Base-by-base conservation (phyloP, 208 protist genomes). In the Leishmania martiniquensis region DNA sequence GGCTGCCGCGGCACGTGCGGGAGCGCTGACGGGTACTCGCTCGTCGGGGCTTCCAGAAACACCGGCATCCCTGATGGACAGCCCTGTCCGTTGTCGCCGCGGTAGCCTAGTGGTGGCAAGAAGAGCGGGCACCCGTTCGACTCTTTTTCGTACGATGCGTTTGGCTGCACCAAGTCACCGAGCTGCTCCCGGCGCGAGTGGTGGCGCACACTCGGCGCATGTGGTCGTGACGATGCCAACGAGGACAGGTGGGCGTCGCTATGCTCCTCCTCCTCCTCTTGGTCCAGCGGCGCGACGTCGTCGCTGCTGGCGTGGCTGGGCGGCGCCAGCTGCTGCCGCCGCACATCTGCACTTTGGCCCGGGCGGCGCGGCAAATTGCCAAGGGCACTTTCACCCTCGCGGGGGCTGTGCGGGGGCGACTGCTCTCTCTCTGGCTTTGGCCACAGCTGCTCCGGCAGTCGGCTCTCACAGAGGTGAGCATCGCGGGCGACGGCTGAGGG, bases 181-280 rank as follows among this genome's bases (percentile, higher is more conserved):
- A 83, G 29, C 7, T 52, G 55, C 66, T 83, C 78, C 1, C 78
- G 78, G 6, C 45, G 45, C 1, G 78, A 66, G 57, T 83, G 54
- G 67, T 68, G 73, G 42, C 47, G 34, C 29, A 52, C 39, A 1
- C 9, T 49, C 4, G 60, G 70, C 2, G 39, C 47, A 54, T 81
- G 62, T 20, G 37, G 12, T 34, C 37, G 52, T 20, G 70, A 74
- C 70, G 2, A 10, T 20, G n/a, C 47, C 70, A 22, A 74, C 37
- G 70, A 39, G 70, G 37, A 47, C 7, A 10, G 34, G 5, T 29
- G 20, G 22, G 17, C 22, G 37, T 60, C 37, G 20, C 52, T 13
- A 63, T 74, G 70, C 44, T 34, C 52, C 6, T 5, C 7, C 34
- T n/a, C 51, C 44, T 22, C 67, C 49, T 15, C 52, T 20, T 60